phyloP scores from a whole-genome alignment of 2,329 filamentous ascomycete species.

The Davidsoniella virescens region DNA sequence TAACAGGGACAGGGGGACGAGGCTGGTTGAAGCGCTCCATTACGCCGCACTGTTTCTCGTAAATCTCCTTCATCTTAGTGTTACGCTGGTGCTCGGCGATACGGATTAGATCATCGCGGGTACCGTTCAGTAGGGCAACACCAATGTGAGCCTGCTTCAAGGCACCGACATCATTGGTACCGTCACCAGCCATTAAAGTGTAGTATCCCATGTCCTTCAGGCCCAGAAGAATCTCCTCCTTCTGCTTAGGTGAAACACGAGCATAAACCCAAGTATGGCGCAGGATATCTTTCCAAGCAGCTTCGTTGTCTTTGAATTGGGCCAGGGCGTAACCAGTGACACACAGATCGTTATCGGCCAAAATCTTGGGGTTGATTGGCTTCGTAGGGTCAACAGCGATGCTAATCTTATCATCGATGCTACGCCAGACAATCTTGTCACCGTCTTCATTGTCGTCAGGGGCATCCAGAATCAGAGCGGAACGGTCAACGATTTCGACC shows the following conservation, averaged over 20 bases:
- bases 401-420: conserved; percentile 75
- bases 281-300: conserved; percentile 60
- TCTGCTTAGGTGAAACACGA: conserved; percentile 94
- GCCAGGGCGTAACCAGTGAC: conserved; percentile 86
- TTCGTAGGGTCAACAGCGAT: conserved; percentile 74
- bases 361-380: conserved; percentile 63
- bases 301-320: conserved; percentile 63
- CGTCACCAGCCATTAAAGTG: conserved; percentile 95
- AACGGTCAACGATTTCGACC: conserved; percentile 93
- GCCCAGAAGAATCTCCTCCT: conserved; percentile 94
- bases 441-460: conserved; percentile 76
- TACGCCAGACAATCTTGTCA: conserved; percentile 79
- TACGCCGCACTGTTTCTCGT: conserved; percentile 83
- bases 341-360: conserved; percentile 79
- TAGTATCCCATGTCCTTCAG: conserved; percentile 95
- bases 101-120: conserved; percentile 72
- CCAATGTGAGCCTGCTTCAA: conserved; percentile 97
- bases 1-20: conserved; percentile 71
- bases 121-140: conserved; percentile 89
- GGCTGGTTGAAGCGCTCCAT: conserved; percentile 96
- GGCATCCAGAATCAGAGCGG: conserved; percentile 85
- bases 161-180: conserved; percentile 94
- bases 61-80: conserved; percentile 96
- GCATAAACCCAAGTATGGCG: conserved; percentile 95
- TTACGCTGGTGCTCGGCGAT: conserved; percentile 89